phyloP scores from a whole-genome alignment of 75 land plant species.

The Adiantum capillusveneris region DNA sequence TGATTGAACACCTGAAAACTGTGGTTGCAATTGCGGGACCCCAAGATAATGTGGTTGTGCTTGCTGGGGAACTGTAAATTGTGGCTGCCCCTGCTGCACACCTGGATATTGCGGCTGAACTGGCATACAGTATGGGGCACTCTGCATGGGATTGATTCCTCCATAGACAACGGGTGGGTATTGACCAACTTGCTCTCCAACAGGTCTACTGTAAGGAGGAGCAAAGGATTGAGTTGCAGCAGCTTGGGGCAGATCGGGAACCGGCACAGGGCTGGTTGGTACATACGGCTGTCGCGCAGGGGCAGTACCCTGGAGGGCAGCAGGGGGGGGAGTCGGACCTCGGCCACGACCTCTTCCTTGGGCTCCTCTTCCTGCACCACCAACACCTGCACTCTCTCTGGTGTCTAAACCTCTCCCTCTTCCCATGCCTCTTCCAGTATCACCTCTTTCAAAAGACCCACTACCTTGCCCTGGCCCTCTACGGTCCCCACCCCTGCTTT shows the following conservation, averaged over 20 bases:
- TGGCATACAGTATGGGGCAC: background rate
- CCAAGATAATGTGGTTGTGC: no score
- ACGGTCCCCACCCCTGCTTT: no score
- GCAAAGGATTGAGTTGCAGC: constrained; percentile 9
- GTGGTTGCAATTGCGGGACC: no score
- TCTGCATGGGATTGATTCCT: background rate
- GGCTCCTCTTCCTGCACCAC: background rate
- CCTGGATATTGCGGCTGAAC: background rate
- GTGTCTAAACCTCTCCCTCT: constrained; percentile 11
- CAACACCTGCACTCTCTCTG: no score
- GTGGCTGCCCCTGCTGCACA: background rate
- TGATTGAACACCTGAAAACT: no score
- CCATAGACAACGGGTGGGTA: background rate
- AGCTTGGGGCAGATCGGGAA: constrained; percentile 91
- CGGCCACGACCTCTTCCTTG: constrained; percentile 19
- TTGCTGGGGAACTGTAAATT: no score
- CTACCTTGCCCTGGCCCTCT: no score
- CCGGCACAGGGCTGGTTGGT: constrained; percentile 15
- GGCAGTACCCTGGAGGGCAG: no score
- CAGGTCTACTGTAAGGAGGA: background rate
- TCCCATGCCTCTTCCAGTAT: constrained; percentile 11
- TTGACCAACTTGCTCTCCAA: background rate
- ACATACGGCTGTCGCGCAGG: constrained; percentile 17
- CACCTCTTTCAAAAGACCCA: no score
- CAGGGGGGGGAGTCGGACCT: background rate